phyloP scores from a whole-genome alignment of 805 yeast species.

The Nakazawaea populi region DNA sequence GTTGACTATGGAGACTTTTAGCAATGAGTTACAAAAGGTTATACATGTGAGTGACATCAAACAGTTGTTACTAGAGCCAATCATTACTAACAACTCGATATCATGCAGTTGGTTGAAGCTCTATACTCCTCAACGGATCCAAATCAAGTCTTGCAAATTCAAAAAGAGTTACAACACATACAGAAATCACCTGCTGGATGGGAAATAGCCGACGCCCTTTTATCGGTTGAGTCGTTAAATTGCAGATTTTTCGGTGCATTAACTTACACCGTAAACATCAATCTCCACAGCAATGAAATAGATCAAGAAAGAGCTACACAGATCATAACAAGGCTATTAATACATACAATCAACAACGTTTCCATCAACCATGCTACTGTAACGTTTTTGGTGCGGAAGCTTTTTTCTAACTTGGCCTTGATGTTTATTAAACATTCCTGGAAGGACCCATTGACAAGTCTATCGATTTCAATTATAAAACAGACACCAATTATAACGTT shows the following conservation, averaged over 20 bases:
- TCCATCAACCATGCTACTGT: conserved; percentile 15
- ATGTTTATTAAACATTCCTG: conserved; percentile 37
- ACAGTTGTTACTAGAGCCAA: background rate
- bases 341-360: conserved; percentile 11
- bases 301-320: background rate
- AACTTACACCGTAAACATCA: conserved; percentile 63
- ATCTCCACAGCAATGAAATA: conserved; percentile 16
- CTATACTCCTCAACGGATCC: conserved; percentile 38
- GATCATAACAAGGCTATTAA: conserved; percentile 8
- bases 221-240: conserved; percentile 34
- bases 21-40: background rate
- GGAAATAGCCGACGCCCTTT: conserved; percentile 47
- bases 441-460: conserved; percentile 31
- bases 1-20: background rate
- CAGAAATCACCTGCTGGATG: conserved; percentile 57
- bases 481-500: background rate
- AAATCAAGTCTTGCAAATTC: conserved; percentile 34
- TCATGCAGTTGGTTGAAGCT: conserved; percentile 27
- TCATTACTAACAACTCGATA: background rate
- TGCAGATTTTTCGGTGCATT: conserved; percentile 78
- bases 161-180: conserved; percentile 47
- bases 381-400: conserved; percentile 47
- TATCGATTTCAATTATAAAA: conserved; percentile 14
- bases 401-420: conserved; percentile 49
- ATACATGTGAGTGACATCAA: background rate